Evolutionary conservation across 371 early-diverging fungal species (phyloP), one percentile per base, ranked within the genome.

Genomic region (Mucor velutinosus): DNA sequence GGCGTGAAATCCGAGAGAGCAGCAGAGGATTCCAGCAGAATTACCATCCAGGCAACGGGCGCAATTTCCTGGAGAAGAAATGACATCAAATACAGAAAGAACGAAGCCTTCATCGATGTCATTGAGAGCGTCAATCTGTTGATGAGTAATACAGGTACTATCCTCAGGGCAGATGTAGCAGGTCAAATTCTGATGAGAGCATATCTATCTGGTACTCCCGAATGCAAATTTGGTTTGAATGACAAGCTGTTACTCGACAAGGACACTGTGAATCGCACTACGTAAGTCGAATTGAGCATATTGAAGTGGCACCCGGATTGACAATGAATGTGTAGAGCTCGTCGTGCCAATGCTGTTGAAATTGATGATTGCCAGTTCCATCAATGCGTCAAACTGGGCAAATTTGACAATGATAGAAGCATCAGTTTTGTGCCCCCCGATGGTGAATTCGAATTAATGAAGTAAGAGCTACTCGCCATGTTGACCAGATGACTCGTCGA

Each of bases 381-480:
- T 70, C 96, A 96, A 74, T 96, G 96, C 70, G 95, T 95, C 19
- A 91, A 90, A 62, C 77, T 95, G 23, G 91, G 91, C 21, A 90
- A 88, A 64, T 95, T 94, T 76, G 94, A 94, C 66, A 86, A 79
- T 37, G 92, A 93, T 49, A 79, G 94, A 58, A 92, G 90, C 7
- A 96, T 96, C 30, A 95, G 96, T 37, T 99, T 97, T 80, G 97
- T 98, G 65, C 99, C 99, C 27, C 99, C 99, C 11, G 99, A 99
- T 84, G 99, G 96, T 72, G 96, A 96, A 76, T 96, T 94, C 79
- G 96, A 95, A 76, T 83, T 96, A 60, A 96, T 96, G 96, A 85
- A 87, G 86, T 90, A 84, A 59, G 69, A 27, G 37, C 15, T 10
- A 19, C 23, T 23, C 43, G 25, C 39, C 17, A 49, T 37, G 37